Percentiles rank a stretch among this genome's conserved stretches.
phyloP scores from a whole-genome alignment of 176 grass and related monocot species.

The Dendrocalamus sinicus region DNA sequence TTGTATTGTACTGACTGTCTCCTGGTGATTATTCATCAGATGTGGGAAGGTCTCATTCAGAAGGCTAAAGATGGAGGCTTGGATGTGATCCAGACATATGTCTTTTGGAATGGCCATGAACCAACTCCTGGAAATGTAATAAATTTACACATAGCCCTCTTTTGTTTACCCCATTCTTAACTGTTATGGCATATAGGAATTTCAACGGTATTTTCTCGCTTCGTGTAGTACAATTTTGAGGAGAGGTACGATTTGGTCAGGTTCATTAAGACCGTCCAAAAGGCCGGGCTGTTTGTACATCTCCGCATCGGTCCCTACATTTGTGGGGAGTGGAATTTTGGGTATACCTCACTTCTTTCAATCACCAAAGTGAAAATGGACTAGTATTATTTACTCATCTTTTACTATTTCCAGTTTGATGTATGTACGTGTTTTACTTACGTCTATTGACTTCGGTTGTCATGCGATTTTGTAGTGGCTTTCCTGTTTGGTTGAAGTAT shows the following conservation, averaged over 20 bases:
- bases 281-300: constrained; percentile 86
- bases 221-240: constrained; percentile 89
- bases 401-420: constrained; percentile 21
- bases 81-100: constrained; percentile 97
- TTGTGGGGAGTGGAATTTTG: constrained; percentile 99
- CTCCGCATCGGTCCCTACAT: constrained; percentile 97
- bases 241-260: constrained; percentile 98
- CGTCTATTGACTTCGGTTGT: constrained; percentile 26
- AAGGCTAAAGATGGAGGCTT: constrained; percentile 97
- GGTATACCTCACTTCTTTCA: constrained; percentile 55
- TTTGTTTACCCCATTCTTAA: constrained; percentile 28
- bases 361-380: constrained; percentile 10
- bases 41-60: constrained; percentile 96
- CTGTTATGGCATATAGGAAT: constrained; percentile 17
- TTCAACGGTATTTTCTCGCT: constrained; percentile 35
- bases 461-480: constrained; percentile 66
- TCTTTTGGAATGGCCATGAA: constrained; percentile 98
- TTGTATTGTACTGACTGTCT: neutral
- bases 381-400: constrained; percentile 13
- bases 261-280: constrained; percentile 91
- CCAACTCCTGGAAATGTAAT: constrained; percentile 87
- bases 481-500: constrained; percentile 99
- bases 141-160: neutral
- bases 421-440: constrained; percentile 28
- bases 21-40: constrained; percentile 54